A percentile compares a stretch with the other conserved stretches of the same genome.
phyloP scores from a whole-genome alignment of 1,284 basidiomycete genomes.

The Ceratobasidium papillatum region DNA sequence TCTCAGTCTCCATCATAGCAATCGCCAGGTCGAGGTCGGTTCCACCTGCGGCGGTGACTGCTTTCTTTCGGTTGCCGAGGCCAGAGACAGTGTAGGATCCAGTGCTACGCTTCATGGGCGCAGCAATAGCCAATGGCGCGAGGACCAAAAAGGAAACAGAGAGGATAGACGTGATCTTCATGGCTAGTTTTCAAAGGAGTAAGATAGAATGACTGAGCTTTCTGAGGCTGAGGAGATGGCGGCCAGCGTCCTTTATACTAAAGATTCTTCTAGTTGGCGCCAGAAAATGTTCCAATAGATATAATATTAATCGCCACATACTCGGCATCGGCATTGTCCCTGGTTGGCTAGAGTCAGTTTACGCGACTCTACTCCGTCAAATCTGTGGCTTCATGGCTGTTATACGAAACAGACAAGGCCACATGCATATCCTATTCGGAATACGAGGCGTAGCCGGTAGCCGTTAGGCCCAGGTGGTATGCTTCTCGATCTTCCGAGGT shows the following conservation, averaged over 20 bases:
- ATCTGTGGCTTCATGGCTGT: no score
- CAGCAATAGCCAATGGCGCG: background rate
- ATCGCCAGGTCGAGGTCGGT: background rate
- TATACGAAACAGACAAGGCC: no score
- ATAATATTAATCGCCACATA: background rate
- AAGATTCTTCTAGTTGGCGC: no score
- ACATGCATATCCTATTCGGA: no score
- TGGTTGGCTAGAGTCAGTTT: background rate
- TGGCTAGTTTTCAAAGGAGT: background rate
- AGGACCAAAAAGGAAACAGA: background rate
- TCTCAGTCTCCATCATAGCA: conserved; percentile 4
- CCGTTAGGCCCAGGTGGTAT: background rate
- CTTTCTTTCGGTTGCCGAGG: background rate
- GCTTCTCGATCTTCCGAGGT: background rate
- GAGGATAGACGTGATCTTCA: background rate
- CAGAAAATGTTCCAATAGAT: no score
- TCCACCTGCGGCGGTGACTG: background rate
- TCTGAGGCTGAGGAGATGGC: background rate
- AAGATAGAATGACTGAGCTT: background rate
- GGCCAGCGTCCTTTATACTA: background rate
- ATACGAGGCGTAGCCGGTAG: background rate
- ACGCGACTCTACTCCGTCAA: no score
- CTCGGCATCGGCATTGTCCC: background rate
- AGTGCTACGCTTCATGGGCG: background rate
- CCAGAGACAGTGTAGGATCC: background rate